Base-by-base conservation (phyloP, 1,284 basidiomycete species). In the Grifola frondosa region DNA sequence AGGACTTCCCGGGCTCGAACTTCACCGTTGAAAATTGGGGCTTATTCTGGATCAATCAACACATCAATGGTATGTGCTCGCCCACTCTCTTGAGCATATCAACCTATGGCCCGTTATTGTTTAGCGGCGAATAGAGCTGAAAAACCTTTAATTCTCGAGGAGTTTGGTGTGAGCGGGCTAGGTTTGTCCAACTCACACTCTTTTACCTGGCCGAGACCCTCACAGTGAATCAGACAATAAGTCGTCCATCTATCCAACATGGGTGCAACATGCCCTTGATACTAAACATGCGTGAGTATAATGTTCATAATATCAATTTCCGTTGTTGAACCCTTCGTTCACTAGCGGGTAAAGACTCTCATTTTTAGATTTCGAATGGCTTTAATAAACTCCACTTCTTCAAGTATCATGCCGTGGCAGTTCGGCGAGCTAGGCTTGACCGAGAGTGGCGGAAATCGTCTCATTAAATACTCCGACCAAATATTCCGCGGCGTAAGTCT, bases 361-460 rank as follows among this genome's bases (percentile, higher is more conserved):
- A n/a, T n/a, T n/a, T n/a, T n/a, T n/a, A n/a, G n/a, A n/a, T n/a
- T n/a, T n/a, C n/a, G n/a, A n/a, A n/a, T n/a, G n/a, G n/a, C n/a
- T n/a, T n/a, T n/a, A n/a, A n/a, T n/a, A 23, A 13, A 25, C 30
- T 7, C 23, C 22, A 11, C 20, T 16, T 17, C 6, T 25, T 45
- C 7, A 34, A 77, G 78, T 1, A 76, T 80, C 40, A 71, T 80
- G 67, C 77, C 75, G 1, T 81, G 77, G 77, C 77, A 81, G 60
- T 79, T 75, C 48, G 77, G 78, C 10, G 62, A 67, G 42, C 57
- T 75, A 4, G 71, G 69, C 20, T 60, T 80, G 38, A 76, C 64
- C 19, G 77, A 81, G 53, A 62, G 65, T 49, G 71, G 72, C 8
- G 77, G 76, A 2, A 75, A 79, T 53, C 70, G 72, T 22, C 53